These are phyloP conservation scores for Entelexis paramagnoliae DNA, from an alignment of 1,139 yeast genomes.

Conservation along the genomic window DNA sequence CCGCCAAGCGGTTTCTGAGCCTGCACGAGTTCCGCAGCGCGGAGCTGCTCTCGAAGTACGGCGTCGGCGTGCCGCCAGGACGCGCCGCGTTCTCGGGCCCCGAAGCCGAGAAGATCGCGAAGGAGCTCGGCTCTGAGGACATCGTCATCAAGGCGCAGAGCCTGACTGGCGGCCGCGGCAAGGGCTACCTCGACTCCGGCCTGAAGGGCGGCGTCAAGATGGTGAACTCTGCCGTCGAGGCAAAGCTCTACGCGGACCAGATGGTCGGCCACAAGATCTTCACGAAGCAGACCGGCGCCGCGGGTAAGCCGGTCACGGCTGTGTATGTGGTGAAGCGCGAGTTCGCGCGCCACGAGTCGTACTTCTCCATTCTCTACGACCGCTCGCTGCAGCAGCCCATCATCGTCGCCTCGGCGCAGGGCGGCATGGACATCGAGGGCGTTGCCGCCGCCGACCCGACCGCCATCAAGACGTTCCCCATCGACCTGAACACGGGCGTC, in stretches of 20 bases:
- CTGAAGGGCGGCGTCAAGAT: constrained; percentile 94
- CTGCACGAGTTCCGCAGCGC: constrained; percentile 97
- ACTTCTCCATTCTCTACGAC: constrained; percentile 89
- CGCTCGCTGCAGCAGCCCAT: constrained; percentile 82
- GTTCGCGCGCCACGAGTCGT: constrained; percentile 88
- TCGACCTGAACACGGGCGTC: constrained; percentile 69
- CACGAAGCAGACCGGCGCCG: constrained; percentile 97
- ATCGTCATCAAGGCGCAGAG: constrained; percentile 97
- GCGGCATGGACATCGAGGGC: constrained; percentile 99
- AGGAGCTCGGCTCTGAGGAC: constrained; percentile 54
- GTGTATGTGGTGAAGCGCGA: constrained; percentile 94
- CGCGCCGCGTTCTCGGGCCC: constrained; percentile 82
- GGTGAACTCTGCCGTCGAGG: constrained; percentile 78
- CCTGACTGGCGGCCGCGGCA: constrained; percentile 98
- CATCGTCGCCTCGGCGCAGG: constrained; percentile 93
- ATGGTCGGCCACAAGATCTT: constrained; percentile 88
- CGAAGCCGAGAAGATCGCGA: constrained; percentile 77
- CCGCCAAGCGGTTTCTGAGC: constrained; percentile 20
- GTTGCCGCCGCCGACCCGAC: constrained; percentile 88
- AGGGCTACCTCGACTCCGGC: constrained; percentile 94
- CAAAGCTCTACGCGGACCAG: constrained; percentile 71
- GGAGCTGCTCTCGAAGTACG: constrained; percentile 65
- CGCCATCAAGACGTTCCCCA: constrained; percentile 82
- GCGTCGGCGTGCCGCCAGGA: constrained; percentile 86
- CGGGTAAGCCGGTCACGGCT: constrained; percentile 94